These are phyloP conservation scores for Aspergillus asperescens DNA, from an alignment of 495 filamentous ascomycete genomes.

Conservation along the genomic window DNA sequence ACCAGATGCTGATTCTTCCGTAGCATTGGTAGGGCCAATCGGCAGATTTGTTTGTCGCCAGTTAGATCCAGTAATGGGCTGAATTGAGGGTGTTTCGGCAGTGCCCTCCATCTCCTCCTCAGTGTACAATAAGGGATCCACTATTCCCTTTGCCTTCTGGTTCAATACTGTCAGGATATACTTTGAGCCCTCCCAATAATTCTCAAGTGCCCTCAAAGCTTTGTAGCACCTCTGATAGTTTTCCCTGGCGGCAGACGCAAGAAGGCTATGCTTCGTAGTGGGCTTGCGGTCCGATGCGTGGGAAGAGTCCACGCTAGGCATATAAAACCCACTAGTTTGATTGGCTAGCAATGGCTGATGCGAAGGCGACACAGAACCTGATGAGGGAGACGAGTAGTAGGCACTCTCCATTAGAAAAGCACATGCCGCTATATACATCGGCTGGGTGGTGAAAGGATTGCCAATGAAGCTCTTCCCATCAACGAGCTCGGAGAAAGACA, in stretches of 20 bases:
- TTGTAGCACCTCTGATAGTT: constrained; percentile 81
- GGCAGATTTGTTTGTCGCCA: constrained; percentile 37
- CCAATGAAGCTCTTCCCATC: constrained; percentile 76
- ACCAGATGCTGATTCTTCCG: constrained; percentile 24
- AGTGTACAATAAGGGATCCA: constrained; percentile 73
- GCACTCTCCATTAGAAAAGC: constrained; percentile 78
- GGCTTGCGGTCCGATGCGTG: constrained; percentile 40
- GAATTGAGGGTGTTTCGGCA: constrained; percentile 33
- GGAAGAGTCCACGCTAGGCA: constrained; percentile 35
- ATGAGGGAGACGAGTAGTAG: constrained; percentile 41
- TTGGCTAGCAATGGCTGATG: constrained; percentile 32
- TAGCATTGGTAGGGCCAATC: constrained; percentile 21
- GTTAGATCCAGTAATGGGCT: constrained; percentile 36
- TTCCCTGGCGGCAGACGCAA: constrained; percentile 68
- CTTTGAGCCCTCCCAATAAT: constrained; percentile 78
- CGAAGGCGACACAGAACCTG: constrained; percentile 27
- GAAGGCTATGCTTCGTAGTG: constrained; percentile 61
- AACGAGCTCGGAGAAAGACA: constrained; percentile 71
- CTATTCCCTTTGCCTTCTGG: constrained; percentile 78
- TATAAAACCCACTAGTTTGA: constrained; percentile 39
- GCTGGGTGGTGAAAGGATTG: constrained; percentile 83
- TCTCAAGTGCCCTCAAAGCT: constrained; percentile 66
- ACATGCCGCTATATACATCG: constrained; percentile 84
- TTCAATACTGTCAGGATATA: constrained; percentile 84
- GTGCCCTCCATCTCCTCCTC: constrained; percentile 71